A percentile compares a stretch with the other conserved stretches of the same genome.
Evolutionary conservation across 768 basidiomycete genomes (phyloP).

Genomic region (Tubosaeta sp.): DNA sequence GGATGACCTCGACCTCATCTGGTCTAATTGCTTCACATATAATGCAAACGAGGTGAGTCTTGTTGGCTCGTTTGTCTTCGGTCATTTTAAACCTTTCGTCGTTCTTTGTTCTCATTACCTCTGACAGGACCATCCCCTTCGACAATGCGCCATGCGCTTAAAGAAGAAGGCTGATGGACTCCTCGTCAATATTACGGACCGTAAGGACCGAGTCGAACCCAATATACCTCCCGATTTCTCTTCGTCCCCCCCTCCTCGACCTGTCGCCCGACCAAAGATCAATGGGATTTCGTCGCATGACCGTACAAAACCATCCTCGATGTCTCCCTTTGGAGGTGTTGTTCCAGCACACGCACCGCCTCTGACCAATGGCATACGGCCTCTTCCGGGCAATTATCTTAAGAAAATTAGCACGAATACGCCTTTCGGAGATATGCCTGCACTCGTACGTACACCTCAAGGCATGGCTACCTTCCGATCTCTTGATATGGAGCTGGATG

Average conservation of each 20-base stretch:
- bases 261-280: constrained; percentile 39
- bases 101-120: not conserved
- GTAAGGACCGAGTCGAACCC: constrained; percentile 74
- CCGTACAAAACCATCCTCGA: constrained; percentile 22
- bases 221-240: constrained; percentile 50
- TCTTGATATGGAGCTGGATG: constrained; percentile 52
- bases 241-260: constrained; percentile 20
- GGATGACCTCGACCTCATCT: constrained; percentile 92
- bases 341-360: constrained; percentile 9
- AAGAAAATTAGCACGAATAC: constrained; percentile 34
- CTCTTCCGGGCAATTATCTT: constrained; percentile 2
- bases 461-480: constrained; percentile 69
- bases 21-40: constrained; percentile 92
- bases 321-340: constrained; percentile 4
- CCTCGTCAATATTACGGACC: constrained; percentile 85
- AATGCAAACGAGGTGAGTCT: constrained; percentile 86
- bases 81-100: not conserved
- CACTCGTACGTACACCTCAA: constrained; percentile 63
- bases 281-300: constrained; percentile 37
- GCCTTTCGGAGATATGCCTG: constrained; percentile 62
- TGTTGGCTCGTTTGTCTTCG: not conserved
- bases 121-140: constrained; percentile 79
- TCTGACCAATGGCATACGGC: constrained; percentile 17
- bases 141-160: constrained; percentile 75
- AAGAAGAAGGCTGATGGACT: constrained; percentile 82